Evolutionary conservation across 768 basidiomycete genomes (phyloP).

Genomic region (Candolleomyces eurysporus): DNA sequence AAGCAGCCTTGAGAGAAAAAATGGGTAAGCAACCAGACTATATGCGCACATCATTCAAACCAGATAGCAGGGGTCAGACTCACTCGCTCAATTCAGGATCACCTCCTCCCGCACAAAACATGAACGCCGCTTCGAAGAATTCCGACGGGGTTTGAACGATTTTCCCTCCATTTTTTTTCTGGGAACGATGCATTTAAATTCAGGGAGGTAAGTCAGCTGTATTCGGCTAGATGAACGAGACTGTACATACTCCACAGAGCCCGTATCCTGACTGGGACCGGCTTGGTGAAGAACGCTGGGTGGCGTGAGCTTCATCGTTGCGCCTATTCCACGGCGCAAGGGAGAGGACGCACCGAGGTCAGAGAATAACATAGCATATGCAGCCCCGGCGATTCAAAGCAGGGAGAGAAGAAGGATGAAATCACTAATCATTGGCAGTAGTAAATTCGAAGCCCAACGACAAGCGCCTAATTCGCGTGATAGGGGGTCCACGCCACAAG

Average conservation of each 20-base stretch:
- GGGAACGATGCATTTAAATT: not conserved
- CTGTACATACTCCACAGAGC: not conserved
- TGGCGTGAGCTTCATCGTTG: not conserved
- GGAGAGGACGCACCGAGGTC: not conserved
- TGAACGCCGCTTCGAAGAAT: slow-evolving; percentile 31
- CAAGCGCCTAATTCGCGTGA: no score
- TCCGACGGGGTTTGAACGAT: slow-evolving; percentile 31
- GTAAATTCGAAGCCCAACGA: no score
- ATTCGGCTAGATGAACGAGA: not conserved
- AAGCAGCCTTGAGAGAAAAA: not conserved
- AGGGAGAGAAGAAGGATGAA: not conserved
- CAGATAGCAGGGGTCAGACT: no score
- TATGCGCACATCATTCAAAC: no score
- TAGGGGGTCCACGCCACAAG: no score
- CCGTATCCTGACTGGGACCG: not conserved
- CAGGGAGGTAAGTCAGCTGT: no score
- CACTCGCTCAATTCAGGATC: slow-evolving; percentile 39
- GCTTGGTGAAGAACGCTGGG: not conserved
- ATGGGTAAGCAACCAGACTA: no score
- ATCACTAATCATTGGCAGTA: not conserved
- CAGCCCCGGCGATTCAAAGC: not conserved
- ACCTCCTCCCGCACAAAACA: slow-evolving; percentile 34
- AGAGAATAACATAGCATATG: not conserved
- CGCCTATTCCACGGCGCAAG: not conserved
- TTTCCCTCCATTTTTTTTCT: slow-evolving; percentile 34